phyloP scores from a whole-genome alignment of 768 basidiomycete genomes.

The Agrocybe pediades region DNA sequence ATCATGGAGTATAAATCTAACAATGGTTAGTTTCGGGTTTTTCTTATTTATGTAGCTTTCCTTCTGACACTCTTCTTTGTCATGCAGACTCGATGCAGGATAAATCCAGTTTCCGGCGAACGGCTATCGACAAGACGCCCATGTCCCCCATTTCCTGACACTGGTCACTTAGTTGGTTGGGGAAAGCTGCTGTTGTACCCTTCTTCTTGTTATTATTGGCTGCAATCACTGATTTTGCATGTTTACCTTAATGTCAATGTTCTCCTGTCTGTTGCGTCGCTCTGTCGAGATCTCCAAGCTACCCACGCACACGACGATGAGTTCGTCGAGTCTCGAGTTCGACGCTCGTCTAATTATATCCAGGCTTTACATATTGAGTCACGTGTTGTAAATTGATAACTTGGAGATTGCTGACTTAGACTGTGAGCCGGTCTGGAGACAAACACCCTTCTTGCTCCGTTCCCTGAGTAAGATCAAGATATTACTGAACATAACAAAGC shows the following conservation, averaged over 20 bases:
- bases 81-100: constrained; percentile 83
- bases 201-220: background rate
- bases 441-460: too few species aligned
- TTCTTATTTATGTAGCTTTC: background rate
- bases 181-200: background rate
- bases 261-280: background rate
- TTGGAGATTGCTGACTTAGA: constrained; percentile 6
- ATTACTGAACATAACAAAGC: background rate
- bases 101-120: constrained; percentile 81
- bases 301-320: too few species aligned
- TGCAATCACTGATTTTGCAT: background rate
- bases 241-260: background rate
- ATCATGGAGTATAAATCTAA: constrained; percentile 96
- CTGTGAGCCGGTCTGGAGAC: background rate
- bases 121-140: constrained; percentile 30
- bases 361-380: constrained; percentile 1
- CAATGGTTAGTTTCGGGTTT: constrained; percentile 56
- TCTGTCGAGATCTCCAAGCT: too few species aligned
- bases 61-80: constrained; percentile 5
- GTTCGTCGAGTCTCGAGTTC: too few species aligned
- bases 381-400: background rate
- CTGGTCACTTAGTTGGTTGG: background rate
- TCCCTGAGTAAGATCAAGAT: constrained; percentile 2
- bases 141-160: constrained; percentile 18
- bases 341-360: constrained; percentile 9